These are phyloP conservation scores for Nidularia pulvinata DNA, from an alignment of 768 basidiomycete genomes.

Conservation along the genomic window DNA sequence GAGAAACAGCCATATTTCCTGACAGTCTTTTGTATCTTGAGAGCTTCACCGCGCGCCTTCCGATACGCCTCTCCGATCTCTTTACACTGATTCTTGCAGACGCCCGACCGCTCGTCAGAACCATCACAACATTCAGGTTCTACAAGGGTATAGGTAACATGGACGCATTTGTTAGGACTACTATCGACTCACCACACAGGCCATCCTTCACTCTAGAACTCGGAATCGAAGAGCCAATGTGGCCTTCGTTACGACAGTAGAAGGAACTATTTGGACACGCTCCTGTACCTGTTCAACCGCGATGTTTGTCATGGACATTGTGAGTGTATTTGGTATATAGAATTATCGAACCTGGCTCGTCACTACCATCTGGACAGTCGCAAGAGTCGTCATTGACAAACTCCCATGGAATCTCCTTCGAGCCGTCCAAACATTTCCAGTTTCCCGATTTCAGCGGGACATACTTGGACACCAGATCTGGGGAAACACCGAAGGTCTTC, in stretches of 20 bases:
- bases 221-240: slow-evolving; percentile 78
- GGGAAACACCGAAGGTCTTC: slow-evolving; percentile 59
- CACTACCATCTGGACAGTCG: slow-evolving; percentile 93
- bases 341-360: slow-evolving; percentile 80
- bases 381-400: slow-evolving; percentile 95
- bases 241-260: slow-evolving; percentile 88
- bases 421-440: slow-evolving; percentile 85
- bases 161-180: neutral
- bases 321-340: too few relatives aligned
- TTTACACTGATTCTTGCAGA: slow-evolving; percentile 78
- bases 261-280: slow-evolving; percentile 79
- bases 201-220: slow-evolving; percentile 91
- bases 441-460: slow-evolving; percentile 45
- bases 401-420: slow-evolving; percentile 73
- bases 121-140: slow-evolving; percentile 96
- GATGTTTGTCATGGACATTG: too few relatives aligned
- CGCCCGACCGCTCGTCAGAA: slow-evolving; percentile 84
- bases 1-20: slow-evolving; percentile 12
- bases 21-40: slow-evolving; percentile 81
- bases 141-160: slow-evolving; percentile 25
- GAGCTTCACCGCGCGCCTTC: slow-evolving; percentile 68
- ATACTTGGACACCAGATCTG: slow-evolving; percentile 56
- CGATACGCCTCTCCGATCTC: slow-evolving; percentile 73
- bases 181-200: slow-evolving; percentile 74
- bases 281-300: slow-evolving; percentile 65